These are phyloP conservation scores for Chalciporus sp. DNA, from an alignment of 1,284 basidiomycete species.

Conservation along the genomic window DNA sequence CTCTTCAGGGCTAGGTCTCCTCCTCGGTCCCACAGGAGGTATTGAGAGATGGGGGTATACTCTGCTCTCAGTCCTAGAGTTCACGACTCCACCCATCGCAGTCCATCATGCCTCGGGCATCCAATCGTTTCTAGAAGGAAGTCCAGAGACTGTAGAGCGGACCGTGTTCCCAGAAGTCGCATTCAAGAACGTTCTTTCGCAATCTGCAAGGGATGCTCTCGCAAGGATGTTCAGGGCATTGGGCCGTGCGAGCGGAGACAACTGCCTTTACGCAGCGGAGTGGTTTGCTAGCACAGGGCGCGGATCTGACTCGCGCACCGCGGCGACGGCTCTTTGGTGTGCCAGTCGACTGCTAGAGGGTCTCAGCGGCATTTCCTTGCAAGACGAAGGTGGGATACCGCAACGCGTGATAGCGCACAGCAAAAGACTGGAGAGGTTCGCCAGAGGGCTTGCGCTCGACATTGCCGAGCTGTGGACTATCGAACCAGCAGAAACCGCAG, in stretches of 20 bases:
- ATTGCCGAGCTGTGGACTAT: constrained; percentile 75
- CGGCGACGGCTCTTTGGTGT: constrained; percentile 84
- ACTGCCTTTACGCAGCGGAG: constrained; percentile 74
- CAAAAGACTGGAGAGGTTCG: constrained; percentile 65
- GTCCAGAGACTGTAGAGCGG: constrained; percentile 39
- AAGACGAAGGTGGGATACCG: constrained; percentile 22
- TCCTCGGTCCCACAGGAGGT: constrained; percentile 80
- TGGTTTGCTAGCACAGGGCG: constrained; percentile 75
- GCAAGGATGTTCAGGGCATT: constrained; percentile 72
- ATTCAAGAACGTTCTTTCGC: constrained; percentile 64
- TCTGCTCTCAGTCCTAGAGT: constrained; percentile 74
- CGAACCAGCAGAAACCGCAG: constrained; percentile 21
- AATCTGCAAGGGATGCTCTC: constrained; percentile 56
- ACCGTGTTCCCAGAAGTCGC: constrained; percentile 59
- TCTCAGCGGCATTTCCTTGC: constrained; percentile 49
- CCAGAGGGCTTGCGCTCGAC: constrained; percentile 60
- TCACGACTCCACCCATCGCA: constrained; percentile 58
- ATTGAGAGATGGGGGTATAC: constrained; percentile 91
- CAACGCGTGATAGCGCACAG: constrained; percentile 36
- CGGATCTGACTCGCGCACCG: constrained; percentile 43
- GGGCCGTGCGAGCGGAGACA: constrained; percentile 70
- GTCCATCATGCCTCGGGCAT: constrained; percentile 49
- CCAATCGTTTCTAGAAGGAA: constrained; percentile 61
- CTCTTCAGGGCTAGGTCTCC: constrained; percentile 57
- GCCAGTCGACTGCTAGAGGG: constrained; percentile 77